Percentiles rank a stretch among this genome's conserved stretches.
Evolutionary conservation across 75 land plant species (phyloP).

Genomic region (Pseudotsuga menziesii): DNA sequence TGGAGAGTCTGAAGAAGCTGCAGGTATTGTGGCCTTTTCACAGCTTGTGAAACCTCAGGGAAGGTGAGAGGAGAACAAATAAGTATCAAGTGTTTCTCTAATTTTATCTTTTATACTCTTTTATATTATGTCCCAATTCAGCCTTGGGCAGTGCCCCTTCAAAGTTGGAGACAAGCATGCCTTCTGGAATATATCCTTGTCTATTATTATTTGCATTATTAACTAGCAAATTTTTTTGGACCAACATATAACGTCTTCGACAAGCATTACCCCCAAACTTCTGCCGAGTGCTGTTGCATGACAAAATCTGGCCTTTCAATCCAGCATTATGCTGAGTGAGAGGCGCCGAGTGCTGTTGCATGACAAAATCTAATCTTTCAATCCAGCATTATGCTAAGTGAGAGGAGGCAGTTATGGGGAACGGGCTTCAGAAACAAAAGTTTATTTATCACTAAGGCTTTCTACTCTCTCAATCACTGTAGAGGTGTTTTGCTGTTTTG

Average conservation of each 20-base stretch:
- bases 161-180: background rate
- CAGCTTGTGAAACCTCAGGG: constrained; percentile 8
- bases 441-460: background rate
- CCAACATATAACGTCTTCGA: background rate
- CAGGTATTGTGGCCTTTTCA: background rate
- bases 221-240: too few species aligned
- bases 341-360: background rate
- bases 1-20: background rate
- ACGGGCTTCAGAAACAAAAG: background rate
- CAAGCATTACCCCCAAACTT: background rate
- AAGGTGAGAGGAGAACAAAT: background rate
- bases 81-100: background rate
- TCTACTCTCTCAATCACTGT: background rate
- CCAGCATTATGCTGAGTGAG: background rate
- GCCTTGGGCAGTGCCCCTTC: background rate
- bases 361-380: background rate
- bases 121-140: background rate
- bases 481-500: background rate
- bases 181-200: background rate
- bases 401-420: background rate
- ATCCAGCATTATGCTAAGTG: background rate
- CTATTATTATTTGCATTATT: background rate
- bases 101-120: background rate
- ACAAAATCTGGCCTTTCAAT: background rate
- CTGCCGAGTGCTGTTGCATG: background rate